These are phyloP conservation scores for Sporothrix brunneoviolacea DNA, from an alignment of 2,329 filamentous ascomycete genomes.

Conservation along the genomic window DNA sequence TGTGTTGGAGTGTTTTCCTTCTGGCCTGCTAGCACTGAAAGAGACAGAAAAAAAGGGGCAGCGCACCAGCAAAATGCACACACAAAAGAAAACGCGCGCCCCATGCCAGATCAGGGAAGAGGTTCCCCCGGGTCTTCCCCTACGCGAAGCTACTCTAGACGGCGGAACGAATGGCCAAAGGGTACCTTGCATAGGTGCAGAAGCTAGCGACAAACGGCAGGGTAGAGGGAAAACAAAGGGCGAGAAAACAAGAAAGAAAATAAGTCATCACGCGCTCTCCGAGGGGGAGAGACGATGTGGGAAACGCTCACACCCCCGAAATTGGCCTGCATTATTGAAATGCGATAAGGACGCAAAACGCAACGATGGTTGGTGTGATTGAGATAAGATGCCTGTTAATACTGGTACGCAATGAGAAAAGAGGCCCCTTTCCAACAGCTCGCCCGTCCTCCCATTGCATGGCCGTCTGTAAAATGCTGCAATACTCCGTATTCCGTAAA, in stretches of 20 bases:
- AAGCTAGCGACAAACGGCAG: neutral
- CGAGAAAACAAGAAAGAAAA: conserved; percentile 2
- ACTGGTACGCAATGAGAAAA: neutral
- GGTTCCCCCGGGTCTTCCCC: neutral
- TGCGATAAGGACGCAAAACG: neutral
- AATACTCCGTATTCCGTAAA: too few relatives aligned
- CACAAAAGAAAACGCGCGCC: neutral
- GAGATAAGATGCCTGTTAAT: neutral
- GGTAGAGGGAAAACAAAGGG: too few relatives aligned
- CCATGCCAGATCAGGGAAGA: conserved; percentile 5
- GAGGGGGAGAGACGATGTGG: neutral
- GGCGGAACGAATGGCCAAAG: conserved; percentile 9
- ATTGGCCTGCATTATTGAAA: neutral
- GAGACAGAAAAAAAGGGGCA: neutral
- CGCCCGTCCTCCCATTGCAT: too few relatives aligned
- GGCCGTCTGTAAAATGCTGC: too few relatives aligned
- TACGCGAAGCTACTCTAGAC: conserved; percentile 7
- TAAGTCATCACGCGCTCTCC: neutral
- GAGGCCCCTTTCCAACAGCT: conserved; percentile 1
- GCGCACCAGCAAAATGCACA: neutral
- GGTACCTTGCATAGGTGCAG: conserved; percentile 7
- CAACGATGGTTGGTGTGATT: too few relatives aligned
- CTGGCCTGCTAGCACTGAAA: too few relatives aligned
- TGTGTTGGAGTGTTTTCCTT: too few relatives aligned
- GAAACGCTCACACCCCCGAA: neutral